These are phyloP conservation scores for Sporisorium scitamineum DNA, from an alignment of 1,284 basidiomycete species.

Conservation along the genomic window DNA sequence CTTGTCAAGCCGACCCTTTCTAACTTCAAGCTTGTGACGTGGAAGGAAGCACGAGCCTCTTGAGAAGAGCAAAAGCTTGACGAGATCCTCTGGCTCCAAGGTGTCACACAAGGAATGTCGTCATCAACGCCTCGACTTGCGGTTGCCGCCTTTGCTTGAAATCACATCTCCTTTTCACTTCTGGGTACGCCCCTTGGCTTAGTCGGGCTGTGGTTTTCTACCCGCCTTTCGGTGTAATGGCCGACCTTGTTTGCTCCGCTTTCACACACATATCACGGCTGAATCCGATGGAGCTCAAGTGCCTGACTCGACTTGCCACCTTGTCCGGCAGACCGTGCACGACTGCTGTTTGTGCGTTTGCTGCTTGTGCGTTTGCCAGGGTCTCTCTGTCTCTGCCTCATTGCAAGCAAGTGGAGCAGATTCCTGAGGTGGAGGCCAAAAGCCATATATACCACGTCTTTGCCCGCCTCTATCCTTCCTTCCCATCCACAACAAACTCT, in stretches of 20 bases:
- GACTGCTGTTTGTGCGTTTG: too few species aligned
- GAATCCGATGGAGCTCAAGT: neutral
- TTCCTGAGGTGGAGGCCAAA: neutral
- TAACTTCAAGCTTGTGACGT: neutral
- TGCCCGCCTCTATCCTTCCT: neutral
- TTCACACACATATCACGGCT: neutral
- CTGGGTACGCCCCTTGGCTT: too few species aligned
- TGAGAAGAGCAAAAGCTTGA: neutral
- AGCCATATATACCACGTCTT: conserved; percentile 37
- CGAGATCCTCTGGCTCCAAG: conserved; percentile 2
- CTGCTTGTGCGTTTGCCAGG: neutral
- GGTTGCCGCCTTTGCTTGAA: neutral
- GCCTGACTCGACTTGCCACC: neutral
- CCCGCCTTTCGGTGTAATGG: too few species aligned
- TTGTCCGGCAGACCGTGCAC: too few species aligned
- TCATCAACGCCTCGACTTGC: conserved; percentile 10
- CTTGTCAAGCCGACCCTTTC: neutral
- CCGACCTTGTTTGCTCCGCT: neutral
- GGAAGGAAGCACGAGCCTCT: neutral
- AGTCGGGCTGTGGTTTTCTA: too few species aligned
- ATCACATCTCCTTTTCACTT: too few species aligned
- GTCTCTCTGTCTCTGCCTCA: neutral
- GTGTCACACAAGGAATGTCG: conserved; percentile 14
- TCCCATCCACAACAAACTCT: neutral
- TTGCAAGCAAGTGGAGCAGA: neutral